A percentile compares a stretch with the other conserved stretches of the same genome.
Conservation (phyloP, 805 yeast genomes). For the Candida ortonii region DNA sequence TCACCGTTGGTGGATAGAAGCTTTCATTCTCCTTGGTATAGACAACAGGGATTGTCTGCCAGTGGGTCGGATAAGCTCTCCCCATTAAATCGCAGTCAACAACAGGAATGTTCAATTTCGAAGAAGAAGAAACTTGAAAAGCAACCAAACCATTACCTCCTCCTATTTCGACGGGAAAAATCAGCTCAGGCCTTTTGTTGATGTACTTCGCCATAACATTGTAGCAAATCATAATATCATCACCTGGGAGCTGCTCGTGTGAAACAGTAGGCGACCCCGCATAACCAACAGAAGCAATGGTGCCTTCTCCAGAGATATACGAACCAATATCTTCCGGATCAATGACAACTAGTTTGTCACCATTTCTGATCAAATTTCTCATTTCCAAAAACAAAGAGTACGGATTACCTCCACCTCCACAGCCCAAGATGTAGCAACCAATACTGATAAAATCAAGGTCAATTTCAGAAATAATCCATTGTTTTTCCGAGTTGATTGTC, state of each 20-base stretch:
- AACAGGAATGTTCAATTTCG: slow-evolving; percentile 25
- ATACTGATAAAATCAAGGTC: slow-evolving; percentile 43
- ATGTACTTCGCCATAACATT: slow-evolving; percentile 29
- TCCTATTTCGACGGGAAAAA: slow-evolving; percentile 42
- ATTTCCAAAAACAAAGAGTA: slow-evolving; percentile 38
- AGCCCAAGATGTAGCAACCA: slow-evolving; percentile 47
- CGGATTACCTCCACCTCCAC: slow-evolving; percentile 54
- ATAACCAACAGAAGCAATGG: slow-evolving; percentile 35
- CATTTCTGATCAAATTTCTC: slow-evolving; percentile 34
- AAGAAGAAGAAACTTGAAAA: slow-evolving; percentile 23
- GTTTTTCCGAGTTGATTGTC: slow-evolving; percentile 25
- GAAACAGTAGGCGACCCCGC: slow-evolving; percentile 50
- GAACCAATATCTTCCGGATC: slow-evolving; percentile 33
- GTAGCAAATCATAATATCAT: slow-evolving; percentile 35
- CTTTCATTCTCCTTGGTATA: slow-evolving; percentile 23
- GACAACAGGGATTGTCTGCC: slow-evolving; percentile 38
- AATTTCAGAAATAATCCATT: slow-evolving; percentile 39
- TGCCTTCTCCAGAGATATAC: slow-evolving; percentile 27
- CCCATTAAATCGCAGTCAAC: slow-evolving; percentile 48
- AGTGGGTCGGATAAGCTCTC: slow-evolving; percentile 45
- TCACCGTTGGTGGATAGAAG: slow-evolving; percentile 23
- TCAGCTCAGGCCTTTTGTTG: slow-evolving; percentile 30
- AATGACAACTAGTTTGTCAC: slow-evolving; percentile 35
- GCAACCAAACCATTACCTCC: slow-evolving; percentile 42
- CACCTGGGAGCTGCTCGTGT: slow-evolving; percentile 40